Base-by-base conservation (phyloP, 306 rosid species). In the Glycine latifolia region DNA sequence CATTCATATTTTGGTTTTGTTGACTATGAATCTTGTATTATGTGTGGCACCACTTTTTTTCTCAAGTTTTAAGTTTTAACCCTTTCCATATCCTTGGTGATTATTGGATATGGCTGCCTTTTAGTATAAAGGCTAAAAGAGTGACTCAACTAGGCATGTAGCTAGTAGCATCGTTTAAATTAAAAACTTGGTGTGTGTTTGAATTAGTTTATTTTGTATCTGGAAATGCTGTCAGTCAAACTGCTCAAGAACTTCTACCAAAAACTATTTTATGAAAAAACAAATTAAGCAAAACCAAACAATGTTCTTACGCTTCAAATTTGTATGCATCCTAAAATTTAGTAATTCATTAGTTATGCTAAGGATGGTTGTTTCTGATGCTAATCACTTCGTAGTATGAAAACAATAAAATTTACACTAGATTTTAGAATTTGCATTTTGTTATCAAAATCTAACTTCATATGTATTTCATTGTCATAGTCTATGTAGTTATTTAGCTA, bases 71-170 rank as follows among this genome's bases (percentile, higher is more conserved):
- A 53, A 17, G 10, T 62, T 73, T 60, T 60, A 26, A 17, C 35
- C 12, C 8, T 73, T 73, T 55, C 15, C 15, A 16, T 6, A 44
- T 35, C 50, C n/a, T 72, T n/a, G n/a, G 56, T 59, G 67, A 11
- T 5, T 53, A n/a, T 37, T 66, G 47, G 17, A 41, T 53, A 37
- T 11, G 73, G 12, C 74, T 50, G 43, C 65, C 16, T 37, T 60
- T 15, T 13, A 78, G 20, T n/a, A 35, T 77, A 50, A 10, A 77
- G 33, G 17, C 33, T 44, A 3, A 33, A 12, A 12, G 53, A 41
- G 43, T 55, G 41, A 73, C 54, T 54, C 67, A 73, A 55, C 39
- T 55, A n/a, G 69, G 54, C 69, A 9, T 20, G 31, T 26, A 26
- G 31, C 31, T 26, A 26, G 13, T 7, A 52, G 31, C 58, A 76